phyloP scores from a whole-genome alignment of 371 early-diverging fungal genomes.

The Lichtheimia ornata region DNA sequence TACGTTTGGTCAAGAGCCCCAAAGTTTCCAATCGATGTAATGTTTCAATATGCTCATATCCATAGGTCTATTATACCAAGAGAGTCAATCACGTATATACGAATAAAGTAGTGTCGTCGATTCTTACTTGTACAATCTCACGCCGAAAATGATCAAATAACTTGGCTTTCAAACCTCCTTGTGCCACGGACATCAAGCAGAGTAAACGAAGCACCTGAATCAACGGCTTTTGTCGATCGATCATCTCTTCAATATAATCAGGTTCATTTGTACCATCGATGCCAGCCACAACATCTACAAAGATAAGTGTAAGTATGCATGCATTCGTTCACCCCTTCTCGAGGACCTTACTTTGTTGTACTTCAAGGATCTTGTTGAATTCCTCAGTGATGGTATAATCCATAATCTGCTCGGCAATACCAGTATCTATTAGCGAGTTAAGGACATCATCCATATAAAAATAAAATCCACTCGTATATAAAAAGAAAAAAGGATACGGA shows the following conservation, averaged over 20 bases:
- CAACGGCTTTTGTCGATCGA: conserved; percentile 71
- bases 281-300: conserved; percentile 79
- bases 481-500: conserved; percentile 52
- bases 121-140: conserved; percentile 75
- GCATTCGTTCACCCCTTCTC: not conserved
- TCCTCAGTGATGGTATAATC: conserved; percentile 77
- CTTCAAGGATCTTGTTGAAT: conserved; percentile 79
- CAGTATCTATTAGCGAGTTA: conserved; percentile 62
- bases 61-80: conserved; percentile 73
- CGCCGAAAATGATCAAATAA: conserved; percentile 77
- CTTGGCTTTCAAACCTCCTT: conserved; percentile 81
- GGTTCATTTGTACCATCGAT: conserved; percentile 64
- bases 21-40: conserved; percentile 72
- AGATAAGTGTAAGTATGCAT: not conserved
- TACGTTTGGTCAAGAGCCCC: conserved; percentile 65
- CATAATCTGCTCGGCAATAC: conserved; percentile 83
- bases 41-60: conserved; percentile 85
- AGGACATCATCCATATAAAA: not conserved
- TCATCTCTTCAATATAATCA: conserved; percentile 86
- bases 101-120: not conserved
- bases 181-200: conserved; percentile 81
- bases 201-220: conserved; percentile 79
- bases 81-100: not conserved
- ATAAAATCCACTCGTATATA: not conserved
- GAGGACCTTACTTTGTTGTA: conserved; percentile 79